Evolutionary conservation across 352 stramenopile genomes (phyloP), one percentile per base, ranked within the genome.

Genomic region (Thraustotheca clavata): DNA sequence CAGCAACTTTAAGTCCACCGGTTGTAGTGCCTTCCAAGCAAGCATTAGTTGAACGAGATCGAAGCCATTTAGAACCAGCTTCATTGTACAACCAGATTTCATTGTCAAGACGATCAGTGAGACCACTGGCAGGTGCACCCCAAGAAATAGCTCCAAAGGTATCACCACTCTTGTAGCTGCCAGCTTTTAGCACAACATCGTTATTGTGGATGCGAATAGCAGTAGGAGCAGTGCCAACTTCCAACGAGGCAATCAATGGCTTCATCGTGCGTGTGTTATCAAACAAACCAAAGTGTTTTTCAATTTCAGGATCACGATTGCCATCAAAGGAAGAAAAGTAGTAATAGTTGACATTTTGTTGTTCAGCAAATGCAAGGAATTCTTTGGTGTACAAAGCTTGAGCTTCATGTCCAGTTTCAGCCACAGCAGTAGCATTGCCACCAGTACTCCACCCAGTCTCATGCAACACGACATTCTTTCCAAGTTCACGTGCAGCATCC

Each of bases 271-370:
- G 60, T 32, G 83, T 67, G 54, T 83, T 71, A 9, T 80, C 48
- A 66, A 84, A 86, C 0, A 92, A 36, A 11, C 83, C 80, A 31
- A 89, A 92, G 68, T 87, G 66, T 24, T 69, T 72, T 36, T 92
- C 83, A 20, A 92, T 76, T 31, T 74, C 69, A 18, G 77, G 68
- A 29, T 69, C 76, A 26, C 70, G 71, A 40, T 83, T 40, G 39
- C 47, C 41, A 20, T 54, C 57, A 35, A 88, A 87, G 8, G 79
- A 77, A 35, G 75, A 66, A 54, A 87, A 92, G 76, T 78, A 92
- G 73, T 86, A 92, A 75, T 88, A 90, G 24, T 77, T 67, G 22
- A 89, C 63, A 48, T 76, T 67, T 65, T 78, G 71, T 20, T 75
- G 66, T 18, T 67, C 63, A 20, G 80, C 80, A 72, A 84, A 70